Evolutionary conservation across 2,329 filamentous ascomycete genomes (phyloP), one percentile per base, ranked within the genome.

Genomic region (Colletotrichum navitas): DNA sequence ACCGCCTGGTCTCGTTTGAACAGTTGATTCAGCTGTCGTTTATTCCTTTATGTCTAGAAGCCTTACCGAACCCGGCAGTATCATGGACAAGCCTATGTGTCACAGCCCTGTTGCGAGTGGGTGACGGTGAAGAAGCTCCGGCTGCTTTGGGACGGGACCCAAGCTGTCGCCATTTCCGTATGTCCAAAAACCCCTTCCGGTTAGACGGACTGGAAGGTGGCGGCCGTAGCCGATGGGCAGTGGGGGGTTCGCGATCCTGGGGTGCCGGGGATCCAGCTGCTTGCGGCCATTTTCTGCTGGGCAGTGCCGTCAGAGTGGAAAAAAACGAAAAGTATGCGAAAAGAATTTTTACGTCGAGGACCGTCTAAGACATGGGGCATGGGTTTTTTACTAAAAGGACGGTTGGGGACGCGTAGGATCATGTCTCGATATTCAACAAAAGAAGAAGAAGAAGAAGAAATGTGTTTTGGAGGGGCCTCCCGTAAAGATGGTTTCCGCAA

Each of bases 1-100:
- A n/a, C 14, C 2, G 8, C 41, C 1, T 1, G 6, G 5, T 1
- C 41, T 21, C 41, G 2, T 4, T 43, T 1, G 16, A 0, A 5
- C 41, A 43, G 43, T 12, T 21, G 21, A 12, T 24, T 16, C 21
- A 24, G n/a, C n/a, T 21, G 11, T 12, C 45, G 0, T 24, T 12
- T 47, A 12, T 47, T 47, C 45, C 10, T 12, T 12, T 4, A 5
- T 12, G 10, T 0, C n/a, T 29, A 2, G 29, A 29, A 29, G 4
- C 45, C 16, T 47, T 24, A 7, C 45, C 45, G 5, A 24, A 18
- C n/a, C 21, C 45, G 21, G 45, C 11, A 11, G 10, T 11, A 24
- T 3, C 6, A 24, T 3, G n/a, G 1, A 12, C 8, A 47, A 24
- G 45, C 10, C 45, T n/a, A 4, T 1, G 12, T 45, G 21, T 24